Conservation (phyloP, 345 rosid genomes). For the Lagerstroemia speciosa region DNA sequence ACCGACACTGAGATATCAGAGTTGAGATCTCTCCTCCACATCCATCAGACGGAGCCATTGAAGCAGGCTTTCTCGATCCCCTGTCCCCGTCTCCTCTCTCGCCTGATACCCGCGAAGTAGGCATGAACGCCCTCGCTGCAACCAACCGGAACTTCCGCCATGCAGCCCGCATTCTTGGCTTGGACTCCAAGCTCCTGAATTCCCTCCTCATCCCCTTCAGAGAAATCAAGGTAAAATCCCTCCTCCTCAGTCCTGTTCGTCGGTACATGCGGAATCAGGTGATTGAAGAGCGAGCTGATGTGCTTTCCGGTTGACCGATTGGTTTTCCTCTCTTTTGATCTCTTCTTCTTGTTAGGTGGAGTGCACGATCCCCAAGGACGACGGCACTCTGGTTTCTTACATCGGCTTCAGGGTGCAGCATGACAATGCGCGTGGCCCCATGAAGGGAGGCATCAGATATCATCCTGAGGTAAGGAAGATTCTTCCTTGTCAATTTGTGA, state of each 20-base stretch:
- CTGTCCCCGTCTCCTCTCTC: no score
- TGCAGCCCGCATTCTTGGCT: slow-evolving; percentile 76
- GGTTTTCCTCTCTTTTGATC: not conserved
- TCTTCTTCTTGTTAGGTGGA: slow-evolving; percentile 52
- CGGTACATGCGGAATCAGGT: not conserved
- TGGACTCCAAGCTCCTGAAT: slow-evolving; percentile 82
- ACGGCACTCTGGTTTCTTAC: slow-evolving; percentile 75
- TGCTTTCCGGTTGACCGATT: no score
- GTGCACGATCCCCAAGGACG: slow-evolving; percentile 94
- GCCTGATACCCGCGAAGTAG: slow-evolving; percentile 8
- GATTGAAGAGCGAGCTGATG: no score
- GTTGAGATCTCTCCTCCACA: no score
- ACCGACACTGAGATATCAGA: no score
- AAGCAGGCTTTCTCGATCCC: no score
- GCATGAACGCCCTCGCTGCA: slow-evolving; percentile 88
- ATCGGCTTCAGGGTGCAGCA: slow-evolving; percentile 96
- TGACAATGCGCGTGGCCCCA: slow-evolving; percentile 98
- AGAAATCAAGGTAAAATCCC: slow-evolving; percentile 58
- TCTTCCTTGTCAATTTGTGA: slow-evolving; percentile 1
- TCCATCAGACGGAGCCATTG: no score
- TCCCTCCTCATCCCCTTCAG: slow-evolving; percentile 91
- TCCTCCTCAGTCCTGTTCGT: not conserved
- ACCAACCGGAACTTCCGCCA: slow-evolving; percentile 88
- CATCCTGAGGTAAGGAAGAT: slow-evolving; percentile 76
- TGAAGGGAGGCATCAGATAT: slow-evolving; percentile 99